Conservation (phyloP, 2,329 filamentous ascomycete genomes). For the Claviceps fusiformis region DNA sequence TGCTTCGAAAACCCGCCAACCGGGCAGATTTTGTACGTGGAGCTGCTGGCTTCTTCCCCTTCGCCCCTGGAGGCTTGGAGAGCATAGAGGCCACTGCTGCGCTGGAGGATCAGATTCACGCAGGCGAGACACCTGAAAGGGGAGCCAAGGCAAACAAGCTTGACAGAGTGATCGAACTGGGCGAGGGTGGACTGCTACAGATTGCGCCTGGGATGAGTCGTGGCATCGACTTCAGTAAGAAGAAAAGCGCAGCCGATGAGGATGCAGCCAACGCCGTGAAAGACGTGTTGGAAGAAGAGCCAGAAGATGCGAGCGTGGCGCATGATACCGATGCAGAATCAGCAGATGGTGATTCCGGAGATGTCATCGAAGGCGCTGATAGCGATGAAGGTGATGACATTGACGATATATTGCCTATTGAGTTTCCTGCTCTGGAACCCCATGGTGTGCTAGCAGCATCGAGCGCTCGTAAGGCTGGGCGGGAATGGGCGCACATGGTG, state of each 20-base stretch:
- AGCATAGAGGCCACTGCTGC: slow-evolving; percentile 75
- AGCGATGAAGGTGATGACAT: slow-evolving; percentile 49
- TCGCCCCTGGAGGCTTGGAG: slow-evolving; percentile 81
- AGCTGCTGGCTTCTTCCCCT: slow-evolving; percentile 86
- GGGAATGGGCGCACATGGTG: slow-evolving; percentile 97
- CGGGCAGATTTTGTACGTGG: slow-evolving; percentile 86
- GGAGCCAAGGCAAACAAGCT: slow-evolving; percentile 42
- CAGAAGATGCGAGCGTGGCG: slow-evolving; percentile 23
- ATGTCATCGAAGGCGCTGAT: slow-evolving; percentile 23
- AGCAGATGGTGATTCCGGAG: slow-evolving; percentile 11
- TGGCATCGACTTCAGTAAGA: slow-evolving; percentile 58
- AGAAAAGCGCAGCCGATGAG: slow-evolving; percentile 40
- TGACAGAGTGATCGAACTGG: slow-evolving; percentile 77
- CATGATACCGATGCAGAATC: slow-evolving; percentile 18
- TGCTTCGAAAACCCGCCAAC: slow-evolving; percentile 72
- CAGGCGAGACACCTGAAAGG: slow-evolving; percentile 29
- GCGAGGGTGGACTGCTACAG: slow-evolving; percentile 66
- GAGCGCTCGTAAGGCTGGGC: slow-evolving; percentile 58
- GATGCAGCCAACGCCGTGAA: slow-evolving; percentile 59
- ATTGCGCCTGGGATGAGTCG: slow-evolving; percentile 69
- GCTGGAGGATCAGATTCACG: slow-evolving; percentile 61
- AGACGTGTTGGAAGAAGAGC: slow-evolving; percentile 40
- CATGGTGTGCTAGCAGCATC: slow-evolving; percentile 62
- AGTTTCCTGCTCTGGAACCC: slow-evolving; percentile 84
- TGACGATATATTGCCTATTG: slow-evolving; percentile 75